phyloP scores from a whole-genome alignment of 805 yeast genomes.

The Lipomyces mesembrius region DNA sequence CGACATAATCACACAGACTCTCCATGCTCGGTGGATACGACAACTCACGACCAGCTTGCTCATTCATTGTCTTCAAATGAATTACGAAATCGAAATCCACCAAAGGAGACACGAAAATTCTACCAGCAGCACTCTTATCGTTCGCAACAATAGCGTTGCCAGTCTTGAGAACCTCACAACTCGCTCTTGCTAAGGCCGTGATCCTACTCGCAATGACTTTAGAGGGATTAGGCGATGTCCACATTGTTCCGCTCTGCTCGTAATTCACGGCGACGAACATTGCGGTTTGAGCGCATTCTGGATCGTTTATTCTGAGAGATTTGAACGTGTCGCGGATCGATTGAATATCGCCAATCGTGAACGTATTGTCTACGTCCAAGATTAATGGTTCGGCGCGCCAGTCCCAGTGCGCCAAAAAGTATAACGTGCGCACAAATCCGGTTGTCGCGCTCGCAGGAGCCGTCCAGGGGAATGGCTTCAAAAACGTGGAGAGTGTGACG shows the following conservation, averaged over 20 bases:
- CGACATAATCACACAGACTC: slow-evolving; percentile 12
- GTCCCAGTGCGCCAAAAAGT: slow-evolving; percentile 82
- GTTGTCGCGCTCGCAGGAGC: slow-evolving; percentile 77
- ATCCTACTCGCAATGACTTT: slow-evolving; percentile 84
- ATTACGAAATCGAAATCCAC: slow-evolving; percentile 84
- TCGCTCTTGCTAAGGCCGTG: slow-evolving; percentile 83
- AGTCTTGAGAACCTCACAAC: slow-evolving; percentile 53
- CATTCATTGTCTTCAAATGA: slow-evolving; percentile 52
- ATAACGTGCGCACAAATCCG: slow-evolving; percentile 77
- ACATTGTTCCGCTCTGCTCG: slow-evolving; percentile 84
- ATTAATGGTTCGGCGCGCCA: slow-evolving; percentile 90
- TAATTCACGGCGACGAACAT: slow-evolving; percentile 80
- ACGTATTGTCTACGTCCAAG: slow-evolving; percentile 62
- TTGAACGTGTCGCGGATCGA: slow-evolving; percentile 59
- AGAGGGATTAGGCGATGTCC: slow-evolving; percentile 67
- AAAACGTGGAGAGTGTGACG: slow-evolving; percentile 79
- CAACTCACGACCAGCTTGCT: neutral
- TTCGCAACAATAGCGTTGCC: slow-evolving; percentile 26
- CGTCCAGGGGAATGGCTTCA: slow-evolving; percentile 83
- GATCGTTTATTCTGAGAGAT: slow-evolving; percentile 75
- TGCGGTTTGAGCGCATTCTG: slow-evolving; percentile 77
- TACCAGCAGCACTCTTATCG: neutral
- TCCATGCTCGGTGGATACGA: slow-evolving; percentile 21
- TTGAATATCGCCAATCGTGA: slow-evolving; percentile 37
- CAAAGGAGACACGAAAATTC: slow-evolving; percentile 76